Conservation (phyloP, 1,284 basidiomycete genomes). For the Mycosarcoma mackinlayi region DNA sequence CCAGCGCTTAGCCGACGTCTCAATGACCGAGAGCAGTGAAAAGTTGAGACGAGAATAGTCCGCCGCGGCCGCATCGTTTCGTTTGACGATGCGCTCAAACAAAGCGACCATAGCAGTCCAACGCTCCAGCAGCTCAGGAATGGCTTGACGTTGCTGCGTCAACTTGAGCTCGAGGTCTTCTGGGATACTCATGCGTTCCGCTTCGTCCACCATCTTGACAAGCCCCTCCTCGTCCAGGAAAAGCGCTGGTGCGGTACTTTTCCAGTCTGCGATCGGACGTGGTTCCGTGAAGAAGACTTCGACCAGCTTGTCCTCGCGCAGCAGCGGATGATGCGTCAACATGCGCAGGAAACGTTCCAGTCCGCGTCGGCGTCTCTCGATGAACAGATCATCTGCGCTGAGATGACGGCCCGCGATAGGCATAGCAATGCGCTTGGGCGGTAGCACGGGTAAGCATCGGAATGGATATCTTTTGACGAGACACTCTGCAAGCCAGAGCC, state of each 20-base stretch:
- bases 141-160: conserved; percentile 39
- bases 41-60: conserved; percentile 51
- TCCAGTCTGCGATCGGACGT: conserved; percentile 36
- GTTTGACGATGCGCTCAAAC: conserved; percentile 46
- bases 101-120: conserved; percentile 48
- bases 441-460: conserved; percentile 50
- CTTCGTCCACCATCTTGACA: conserved; percentile 40
- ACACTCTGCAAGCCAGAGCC: conserved; percentile 52
- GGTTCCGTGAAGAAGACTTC: conserved; percentile 46
- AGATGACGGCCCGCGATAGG: conserved; percentile 46
- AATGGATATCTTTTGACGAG: conserved; percentile 56
- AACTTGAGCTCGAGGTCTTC: conserved; percentile 49
- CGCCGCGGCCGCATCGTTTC: conserved; percentile 49
- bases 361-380: conserved; percentile 43
- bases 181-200: conserved; percentile 45
- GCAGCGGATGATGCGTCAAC: conserved; percentile 40
- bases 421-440: conserved; percentile 51
- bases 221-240: conserved; percentile 48
- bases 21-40: conserved; percentile 38
- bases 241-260: conserved; percentile 38
- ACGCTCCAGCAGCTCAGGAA: conserved; percentile 42
- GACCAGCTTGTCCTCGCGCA: conserved; percentile 47
- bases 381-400: conserved; percentile 45
- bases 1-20: conserved; percentile 39
- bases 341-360: conserved; percentile 47